Evolutionary conservation across 2,329 filamentous ascomycete genomes (phyloP).

Genomic region (Penicillium sp.): DNA sequence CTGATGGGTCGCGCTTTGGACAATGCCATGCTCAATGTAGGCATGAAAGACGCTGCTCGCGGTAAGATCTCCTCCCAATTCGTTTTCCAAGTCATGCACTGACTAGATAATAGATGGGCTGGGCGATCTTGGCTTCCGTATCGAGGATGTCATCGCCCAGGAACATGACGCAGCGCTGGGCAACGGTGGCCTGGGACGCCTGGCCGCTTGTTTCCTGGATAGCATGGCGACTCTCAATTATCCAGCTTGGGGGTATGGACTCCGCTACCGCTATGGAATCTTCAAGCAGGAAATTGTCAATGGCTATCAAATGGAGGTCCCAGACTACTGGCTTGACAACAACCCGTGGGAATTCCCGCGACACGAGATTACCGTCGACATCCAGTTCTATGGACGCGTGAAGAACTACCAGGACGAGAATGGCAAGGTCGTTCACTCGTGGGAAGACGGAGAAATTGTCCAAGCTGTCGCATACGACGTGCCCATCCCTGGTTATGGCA

Average conservation of each 20-base stretch:
- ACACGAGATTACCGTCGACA: conserved; percentile 92
- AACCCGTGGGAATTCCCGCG: conserved; percentile 99
- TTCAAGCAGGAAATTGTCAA: conserved; percentile 99
- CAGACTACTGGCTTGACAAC: conserved; percentile 98
- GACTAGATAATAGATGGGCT: conserved; percentile 67
- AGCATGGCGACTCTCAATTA: conserved; percentile 92
- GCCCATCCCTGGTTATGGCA: conserved; percentile 84
- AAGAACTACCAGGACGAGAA: conserved; percentile 70
- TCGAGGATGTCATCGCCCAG: conserved; percentile 91
- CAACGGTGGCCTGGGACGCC: conserved; percentile 89
- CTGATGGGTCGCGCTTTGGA: conserved; percentile 94
- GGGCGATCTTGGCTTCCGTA: conserved; percentile 85
- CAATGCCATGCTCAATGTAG: conserved; percentile 97
- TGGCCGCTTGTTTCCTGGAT: conserved; percentile 96
- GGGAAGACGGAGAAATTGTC: conserved; percentile 93
- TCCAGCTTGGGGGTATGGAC: conserved; percentile 94
- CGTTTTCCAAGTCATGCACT: no score
- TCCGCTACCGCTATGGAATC: conserved; percentile 94
- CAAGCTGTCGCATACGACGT: conserved; percentile 93
- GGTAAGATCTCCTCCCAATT: conserved; percentile 52
- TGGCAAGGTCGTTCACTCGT: conserved; percentile 71
- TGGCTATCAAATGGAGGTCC: conserved; percentile 96
- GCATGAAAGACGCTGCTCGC: conserved; percentile 78
- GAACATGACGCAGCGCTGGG: conserved; percentile 95
- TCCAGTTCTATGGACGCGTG: conserved; percentile 92